These are phyloP conservation scores for Exophiala xenobiotica DNA, from an alignment of 2,329 filamentous ascomycete genomes.

Conservation along the genomic window DNA sequence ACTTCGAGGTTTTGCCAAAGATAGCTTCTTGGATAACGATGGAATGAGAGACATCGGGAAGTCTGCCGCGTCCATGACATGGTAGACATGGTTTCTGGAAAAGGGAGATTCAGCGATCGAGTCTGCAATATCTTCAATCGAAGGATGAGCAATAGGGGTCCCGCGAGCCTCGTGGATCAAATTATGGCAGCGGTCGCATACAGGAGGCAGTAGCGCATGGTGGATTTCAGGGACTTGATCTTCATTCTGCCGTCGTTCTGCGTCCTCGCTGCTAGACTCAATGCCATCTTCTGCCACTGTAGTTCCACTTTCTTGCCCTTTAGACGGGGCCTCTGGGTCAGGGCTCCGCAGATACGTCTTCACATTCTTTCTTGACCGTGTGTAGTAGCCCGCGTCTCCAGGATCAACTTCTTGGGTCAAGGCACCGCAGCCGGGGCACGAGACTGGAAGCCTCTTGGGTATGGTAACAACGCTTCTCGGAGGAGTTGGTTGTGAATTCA, in stretches of 20 bases:
- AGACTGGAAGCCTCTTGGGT: constrained; percentile 43
- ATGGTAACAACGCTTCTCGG: not conserved
- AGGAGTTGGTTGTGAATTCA: not conserved
- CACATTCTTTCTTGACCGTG: constrained; percentile 48
- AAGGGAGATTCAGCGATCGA: constrained; percentile 87
- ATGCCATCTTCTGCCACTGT: not conserved
- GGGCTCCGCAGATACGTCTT: constrained; percentile 34
- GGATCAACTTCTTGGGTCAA: constrained; percentile 57
- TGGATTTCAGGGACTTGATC: constrained; percentile 8
- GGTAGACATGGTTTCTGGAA: constrained; percentile 91
- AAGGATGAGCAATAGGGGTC: constrained; percentile 73
- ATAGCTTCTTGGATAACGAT: constrained; percentile 67
- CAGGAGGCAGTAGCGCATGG: constrained; percentile 42
- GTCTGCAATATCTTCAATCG: constrained; percentile 74
- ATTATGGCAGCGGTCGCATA: constrained; percentile 86
- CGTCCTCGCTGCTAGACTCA: not conserved
- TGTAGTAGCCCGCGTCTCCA: constrained; percentile 59
- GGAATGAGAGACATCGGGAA: constrained; percentile 93
- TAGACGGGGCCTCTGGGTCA: not conserved
- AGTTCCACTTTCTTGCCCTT: constrained; percentile 2
- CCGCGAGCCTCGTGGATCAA: constrained; percentile 74
- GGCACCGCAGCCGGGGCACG: constrained; percentile 64
- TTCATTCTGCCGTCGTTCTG: not conserved
- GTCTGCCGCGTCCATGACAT: constrained; percentile 91
- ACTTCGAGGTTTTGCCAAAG: constrained; percentile 71